Evolutionary conservation across 495 filamentous ascomycete species (phyloP).

Genomic region (Xylaria flabelliformis): DNA sequence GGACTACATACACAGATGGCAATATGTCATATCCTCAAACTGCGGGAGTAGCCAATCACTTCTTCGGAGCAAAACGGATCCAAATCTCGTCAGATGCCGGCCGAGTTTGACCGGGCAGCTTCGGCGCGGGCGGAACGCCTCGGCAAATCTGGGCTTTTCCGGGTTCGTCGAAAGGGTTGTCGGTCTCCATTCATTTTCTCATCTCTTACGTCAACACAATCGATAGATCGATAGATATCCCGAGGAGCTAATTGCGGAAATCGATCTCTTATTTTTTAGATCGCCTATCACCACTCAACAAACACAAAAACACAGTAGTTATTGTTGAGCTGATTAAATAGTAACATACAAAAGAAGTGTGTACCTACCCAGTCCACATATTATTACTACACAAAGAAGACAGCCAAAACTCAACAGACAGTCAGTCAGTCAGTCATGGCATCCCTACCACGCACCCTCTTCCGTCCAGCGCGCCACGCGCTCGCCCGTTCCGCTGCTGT

Average conservation of each 20-base stretch:
- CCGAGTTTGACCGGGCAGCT: slow-evolving; percentile 1
- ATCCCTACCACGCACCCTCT: slow-evolving; percentile 34
- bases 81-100: slow-evolving; percentile 4
- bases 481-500: slow-evolving; percentile 12
- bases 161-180: not conserved
- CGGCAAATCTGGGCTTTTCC: slow-evolving; percentile 18
- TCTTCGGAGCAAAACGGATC: slow-evolving; percentile 21
- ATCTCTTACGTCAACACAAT: slow-evolving; percentile 24
- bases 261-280: not conserved
- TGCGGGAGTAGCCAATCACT: not conserved
- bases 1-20: not conserved
- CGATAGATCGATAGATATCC: not conserved
- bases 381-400: not conserved
- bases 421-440: slow-evolving; percentile 27
- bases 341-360: not conserved
- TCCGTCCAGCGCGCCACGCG: slow-evolving; percentile 30
- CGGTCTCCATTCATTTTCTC: slow-evolving; percentile 20
- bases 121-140: slow-evolving; percentile 14
- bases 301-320: no score
- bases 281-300: not conserved
- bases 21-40: not conserved
- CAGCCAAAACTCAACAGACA: no score
- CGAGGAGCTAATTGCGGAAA: not conserved
- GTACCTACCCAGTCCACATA: not conserved
- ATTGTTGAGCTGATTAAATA: not conserved